Base-by-base conservation (phyloP, 2,329 filamentous ascomycete genomes). In the Dothideomycetes sp. region DNA sequence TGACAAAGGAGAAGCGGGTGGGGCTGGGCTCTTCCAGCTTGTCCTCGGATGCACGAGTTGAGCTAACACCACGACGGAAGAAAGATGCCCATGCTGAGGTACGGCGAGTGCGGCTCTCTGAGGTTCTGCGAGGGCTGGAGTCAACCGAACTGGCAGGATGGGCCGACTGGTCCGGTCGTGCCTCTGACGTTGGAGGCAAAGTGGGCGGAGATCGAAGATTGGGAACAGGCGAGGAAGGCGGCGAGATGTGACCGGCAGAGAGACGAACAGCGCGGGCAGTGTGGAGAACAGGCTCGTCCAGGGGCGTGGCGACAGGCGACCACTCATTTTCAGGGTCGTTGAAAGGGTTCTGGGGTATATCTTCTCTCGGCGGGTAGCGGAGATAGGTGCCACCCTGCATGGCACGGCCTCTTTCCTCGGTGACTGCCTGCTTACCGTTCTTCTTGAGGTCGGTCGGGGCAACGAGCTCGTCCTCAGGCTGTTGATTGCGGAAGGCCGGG, bases 1-100 rank as follows among this genome's bases (percentile, higher is more conserved):
- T 94, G 4, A 86, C 87, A 57, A 94, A 91, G 0, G 66, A 69
- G 13, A 54, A 52, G n/a, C 88, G 87, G 0, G 84, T 82, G 3
- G 82, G 73, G 2, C 56, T 69, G 47, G 18, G 66, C 64, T 19
- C 56, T 65, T 56, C 61, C 76, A 61, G 11, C 20, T 42, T 35
- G 19, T 44, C 64, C 30, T 62, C 65, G 36, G 44, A 56, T 40
- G 65, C 71, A 12, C 41, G 39, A 8, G 32, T 51, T 13, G 48
- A 43, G 19, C 49, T 50, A 3, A 53, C 56, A 13, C 50, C 51
- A 59, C 82, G 82, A 52, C 76, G 77, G 62, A 95, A 85, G 24
- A 95, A 74, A 0, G 83, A 79, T 4, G 78, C 76, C 69, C 87
- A 83, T 1, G 80, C 62, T 22, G 28, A 25, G n/a, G 37, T 28